Evolutionary conservation across 768 basidiomycete species (phyloP).

Genomic region (Pilatotrama ljubarskyi): DNA sequence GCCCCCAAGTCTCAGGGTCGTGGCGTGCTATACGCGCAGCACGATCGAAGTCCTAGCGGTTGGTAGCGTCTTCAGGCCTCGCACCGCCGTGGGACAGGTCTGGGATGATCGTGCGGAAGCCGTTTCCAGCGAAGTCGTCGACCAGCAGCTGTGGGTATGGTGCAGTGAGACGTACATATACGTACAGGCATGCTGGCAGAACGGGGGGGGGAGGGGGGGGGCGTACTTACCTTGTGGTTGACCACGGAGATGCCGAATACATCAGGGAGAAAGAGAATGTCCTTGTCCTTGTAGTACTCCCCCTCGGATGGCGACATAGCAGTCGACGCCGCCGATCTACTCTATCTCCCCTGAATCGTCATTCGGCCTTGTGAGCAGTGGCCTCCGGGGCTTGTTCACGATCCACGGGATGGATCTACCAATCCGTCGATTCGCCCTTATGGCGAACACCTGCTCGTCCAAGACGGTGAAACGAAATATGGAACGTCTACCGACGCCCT

Average conservation of each 20-base stretch:
- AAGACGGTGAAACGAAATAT: too few species aligned
- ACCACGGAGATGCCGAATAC: constrained; percentile 30
- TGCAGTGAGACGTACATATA: too few species aligned
- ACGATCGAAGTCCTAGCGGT: constrained; percentile 29
- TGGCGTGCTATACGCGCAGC: constrained; percentile 37
- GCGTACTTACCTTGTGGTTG: constrained; percentile 37
- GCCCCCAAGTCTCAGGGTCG: constrained; percentile 34
- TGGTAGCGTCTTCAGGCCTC: constrained; percentile 11
- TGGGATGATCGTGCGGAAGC: constrained; percentile 31
- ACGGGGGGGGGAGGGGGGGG: too few species aligned
- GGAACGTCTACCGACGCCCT: too few species aligned
- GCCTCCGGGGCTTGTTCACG: too few species aligned
- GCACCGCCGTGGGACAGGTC: constrained; percentile 32
- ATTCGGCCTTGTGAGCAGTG: neutral
- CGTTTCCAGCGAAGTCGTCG: constrained; percentile 36
- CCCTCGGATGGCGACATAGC: constrained; percentile 43
- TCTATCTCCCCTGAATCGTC: constrained; percentile 35
- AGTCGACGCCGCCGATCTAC: constrained; percentile 39
- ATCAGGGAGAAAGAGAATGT: constrained; percentile 41
- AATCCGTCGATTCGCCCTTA: constrained; percentile 25
- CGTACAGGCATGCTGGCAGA: too few species aligned
- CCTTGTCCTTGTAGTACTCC: constrained; percentile 38
- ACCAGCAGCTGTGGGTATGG: constrained; percentile 27
- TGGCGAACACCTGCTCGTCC: constrained; percentile 19
- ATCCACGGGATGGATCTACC: neutral